A percentile compares a stretch with the other conserved stretches of the same genome.
These are phyloP conservation scores for Plasmodiophora brassicae DNA, from an alignment of 208 protist genomes.

Conservation along the genomic window DNA sequence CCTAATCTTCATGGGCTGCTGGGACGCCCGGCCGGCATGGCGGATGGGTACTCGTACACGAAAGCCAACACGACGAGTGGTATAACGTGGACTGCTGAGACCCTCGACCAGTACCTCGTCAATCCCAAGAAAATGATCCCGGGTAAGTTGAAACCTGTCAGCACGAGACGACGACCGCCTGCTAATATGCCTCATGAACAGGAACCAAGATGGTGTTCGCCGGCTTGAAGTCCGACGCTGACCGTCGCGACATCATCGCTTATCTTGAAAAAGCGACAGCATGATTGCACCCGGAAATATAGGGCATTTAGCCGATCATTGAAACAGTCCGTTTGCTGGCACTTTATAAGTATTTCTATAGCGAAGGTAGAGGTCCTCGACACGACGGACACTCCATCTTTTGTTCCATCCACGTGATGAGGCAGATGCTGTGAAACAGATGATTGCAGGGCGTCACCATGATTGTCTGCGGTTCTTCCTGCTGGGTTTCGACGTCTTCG, in stretches of 20 bases:
- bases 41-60: conserved; percentile 83
- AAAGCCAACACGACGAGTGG: conserved; percentile 77
- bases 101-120: conserved; percentile 85
- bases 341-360: not conserved
- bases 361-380: not conserved
- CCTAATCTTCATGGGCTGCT: conserved; percentile 69
- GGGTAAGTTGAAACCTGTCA: no score
- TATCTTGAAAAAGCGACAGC: conserved; percentile 82
- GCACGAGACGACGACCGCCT: no score
- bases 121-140: conserved; percentile 89
- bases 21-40: conserved; percentile 75
- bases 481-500: not conserved
- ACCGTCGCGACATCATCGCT: conserved; percentile 83
- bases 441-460: not conserved
- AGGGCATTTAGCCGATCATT: no score
- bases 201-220: conserved; percentile 93
- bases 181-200: no score
- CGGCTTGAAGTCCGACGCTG: conserved; percentile 81
- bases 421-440: not conserved
- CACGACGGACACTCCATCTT: conserved; percentile 12
- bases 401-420: conserved; percentile 26
- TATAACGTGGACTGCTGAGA: conserved; percentile 82
- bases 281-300: no score
- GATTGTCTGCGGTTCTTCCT: not conserved
- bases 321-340: no score